Percentiles rank a stretch among this genome's conserved stretches.
These are phyloP conservation scores for Chytriomyces sp. DNA, from an alignment of 192 early-diverging fungal genomes.

Conservation along the genomic window DNA sequence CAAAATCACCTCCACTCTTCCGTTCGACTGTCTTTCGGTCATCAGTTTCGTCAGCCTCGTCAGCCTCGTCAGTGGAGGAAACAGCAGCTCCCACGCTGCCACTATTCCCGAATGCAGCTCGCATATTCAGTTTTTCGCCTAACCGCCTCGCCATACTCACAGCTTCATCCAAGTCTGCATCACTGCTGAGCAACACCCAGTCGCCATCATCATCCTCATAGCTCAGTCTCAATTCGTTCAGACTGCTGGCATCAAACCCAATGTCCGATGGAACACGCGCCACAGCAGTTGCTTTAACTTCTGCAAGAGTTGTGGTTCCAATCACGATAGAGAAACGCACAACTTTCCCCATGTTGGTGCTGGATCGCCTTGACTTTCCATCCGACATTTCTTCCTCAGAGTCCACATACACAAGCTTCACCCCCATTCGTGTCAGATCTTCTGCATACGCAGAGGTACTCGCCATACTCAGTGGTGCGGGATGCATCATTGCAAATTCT, in stretches of 20 bases:
- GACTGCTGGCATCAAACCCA: too few relatives aligned
- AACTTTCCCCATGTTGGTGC: constrained; percentile 18
- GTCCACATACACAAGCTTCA: not conserved
- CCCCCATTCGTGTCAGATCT: not conserved
- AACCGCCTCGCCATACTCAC: constrained; percentile 79
- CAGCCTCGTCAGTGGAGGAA: not conserved
- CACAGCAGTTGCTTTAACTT: not conserved
- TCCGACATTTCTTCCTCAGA: constrained; percentile 39
- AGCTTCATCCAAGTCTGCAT: constrained; percentile 85
- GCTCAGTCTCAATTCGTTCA: constrained; percentile 20
- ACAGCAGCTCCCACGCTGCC: not conserved
- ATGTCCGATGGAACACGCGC: not conserved
- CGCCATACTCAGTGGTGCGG: not conserved
- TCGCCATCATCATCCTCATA: constrained; percentile 97
- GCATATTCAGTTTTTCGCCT: constrained; percentile 52
- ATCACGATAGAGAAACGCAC: constrained; percentile 37
- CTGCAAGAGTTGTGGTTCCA: not conserved
- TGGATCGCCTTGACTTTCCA: too few relatives aligned
- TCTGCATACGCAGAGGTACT: not conserved
- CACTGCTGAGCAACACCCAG: constrained; percentile 78
- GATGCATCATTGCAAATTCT: not conserved
- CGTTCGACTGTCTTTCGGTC: not conserved
- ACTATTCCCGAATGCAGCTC: not conserved
- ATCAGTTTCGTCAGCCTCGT: not conserved
- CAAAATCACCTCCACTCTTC: not conserved